Conservation (phyloP, 208 protist genomes). For the Wallacemonas collosoma region DNA sequence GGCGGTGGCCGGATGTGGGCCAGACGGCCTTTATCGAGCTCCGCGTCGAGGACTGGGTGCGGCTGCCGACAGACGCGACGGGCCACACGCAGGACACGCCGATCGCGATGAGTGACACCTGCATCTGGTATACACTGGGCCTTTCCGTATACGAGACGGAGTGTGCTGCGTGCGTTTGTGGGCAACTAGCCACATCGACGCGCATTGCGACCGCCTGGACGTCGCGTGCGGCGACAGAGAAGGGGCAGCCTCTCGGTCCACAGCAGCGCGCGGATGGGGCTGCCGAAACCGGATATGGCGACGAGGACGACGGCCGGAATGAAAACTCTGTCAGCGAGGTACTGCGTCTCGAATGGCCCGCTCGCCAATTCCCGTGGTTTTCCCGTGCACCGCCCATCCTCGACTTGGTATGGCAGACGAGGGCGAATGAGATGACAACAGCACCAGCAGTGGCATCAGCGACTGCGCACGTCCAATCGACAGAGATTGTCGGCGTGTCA, state of each 20-base stretch:
- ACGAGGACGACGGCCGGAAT: no score
- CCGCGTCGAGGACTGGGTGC: constrained; percentile 19
- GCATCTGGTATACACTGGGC: background rate
- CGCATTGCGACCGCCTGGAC: background rate
- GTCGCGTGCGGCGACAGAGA: background rate
- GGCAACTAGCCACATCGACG: no score
- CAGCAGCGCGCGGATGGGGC: no score
- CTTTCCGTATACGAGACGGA: background rate
- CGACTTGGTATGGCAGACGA: constrained; percentile 21
- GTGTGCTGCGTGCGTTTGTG: no score
- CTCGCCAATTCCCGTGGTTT: constrained; percentile 20
- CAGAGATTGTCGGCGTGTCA: constrained; percentile 19
- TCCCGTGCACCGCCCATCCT: constrained; percentile 23
- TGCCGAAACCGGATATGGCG: no score
- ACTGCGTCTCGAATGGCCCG: constrained; percentile 33
- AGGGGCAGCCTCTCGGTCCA: background rate
- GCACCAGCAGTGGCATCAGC: background rate
- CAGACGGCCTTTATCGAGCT: constrained; percentile 5
- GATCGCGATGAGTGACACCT: constrained; percentile 4
- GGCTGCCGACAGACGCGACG: background rate
- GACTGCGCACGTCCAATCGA: background rate
- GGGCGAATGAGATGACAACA: background rate
- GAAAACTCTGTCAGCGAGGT: background rate
- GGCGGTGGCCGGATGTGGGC: constrained; percentile 14
- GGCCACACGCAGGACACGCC: background rate